Evolutionary conservation across 2,329 filamentous ascomycete genomes (phyloP), one percentile per base, ranked within the genome.

Genomic region (Ceratocystis harringtonii): DNA sequence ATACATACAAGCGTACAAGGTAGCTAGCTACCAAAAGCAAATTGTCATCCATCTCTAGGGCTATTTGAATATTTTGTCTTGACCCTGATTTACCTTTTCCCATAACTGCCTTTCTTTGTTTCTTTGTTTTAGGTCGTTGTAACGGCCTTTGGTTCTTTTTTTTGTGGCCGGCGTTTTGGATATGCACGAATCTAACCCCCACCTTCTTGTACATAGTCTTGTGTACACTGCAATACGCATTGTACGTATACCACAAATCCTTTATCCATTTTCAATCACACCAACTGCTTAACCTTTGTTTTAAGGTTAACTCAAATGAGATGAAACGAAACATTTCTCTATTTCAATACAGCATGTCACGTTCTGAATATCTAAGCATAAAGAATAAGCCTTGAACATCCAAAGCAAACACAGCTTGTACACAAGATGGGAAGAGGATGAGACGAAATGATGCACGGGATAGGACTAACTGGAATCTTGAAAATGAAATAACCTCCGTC

Each of bases 101-200:
- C n/a, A 2, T 22, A 25, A 12, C 48, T 6, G 48, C 48, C 25
- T 28, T n/a, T 52, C 10, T 22, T 15, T 52, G 48, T 25, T 52
- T 52, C 48, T 32, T 55, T 19, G 22, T 12, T 32, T 32, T 30
- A 10, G 44, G 1, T 12, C 5, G 44, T 19, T 17, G 62, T 55
- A 25, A 58, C 55, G 55, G 55, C 55, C 28, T 36, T 58, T 15
- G 55, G 55, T 58, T 32, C 55, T 58, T 36, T 10, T 58, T 58
- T 52, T 55, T 32, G 43, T 62, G 2, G 41, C 19, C 45, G 60
- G 60, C 45, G 62, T 63, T 52, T 28, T 55, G 44, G 44, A 52
- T 41, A 63, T 48, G 55, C 55, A 58, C 55, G 55, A 58, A 58
- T 58, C 28, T 19, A 58, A n/a, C 36, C 41, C 60, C 10, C 32